Evolutionary conservation across 768 basidiomycete genomes (phyloP).

Genomic region (Termitomyces sp.): DNA sequence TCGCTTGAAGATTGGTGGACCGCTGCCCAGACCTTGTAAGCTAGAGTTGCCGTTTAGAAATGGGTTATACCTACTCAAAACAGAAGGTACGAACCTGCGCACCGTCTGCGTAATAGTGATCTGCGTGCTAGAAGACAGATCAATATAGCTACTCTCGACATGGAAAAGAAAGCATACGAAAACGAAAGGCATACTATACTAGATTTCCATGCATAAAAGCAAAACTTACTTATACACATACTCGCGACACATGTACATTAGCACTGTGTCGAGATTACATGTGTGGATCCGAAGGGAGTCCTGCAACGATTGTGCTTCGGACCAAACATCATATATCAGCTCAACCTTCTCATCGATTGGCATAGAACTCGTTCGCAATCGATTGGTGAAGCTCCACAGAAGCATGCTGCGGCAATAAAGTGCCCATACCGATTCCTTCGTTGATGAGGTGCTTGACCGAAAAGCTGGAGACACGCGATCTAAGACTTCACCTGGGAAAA

Average conservation of each 20-base stretch:
- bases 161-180: conserved; percentile 1
- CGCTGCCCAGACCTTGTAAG: conserved; percentile 49
- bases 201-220: not conserved
- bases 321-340: conserved; percentile 56
- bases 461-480: conserved; percentile 43
- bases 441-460: conserved; percentile 41
- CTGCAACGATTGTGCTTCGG: conserved; percentile 66
- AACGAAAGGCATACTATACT: no score
- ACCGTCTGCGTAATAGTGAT: conserved; percentile 62
- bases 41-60: conserved; percentile 17
- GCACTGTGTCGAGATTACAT: conserved; percentile 66
- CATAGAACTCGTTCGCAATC: conserved; percentile 39
- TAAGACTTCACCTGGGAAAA: conserved; percentile 73
- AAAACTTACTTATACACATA: conserved; percentile 71
- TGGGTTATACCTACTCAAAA: conserved; percentile 13
- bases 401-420: conserved; percentile 81
- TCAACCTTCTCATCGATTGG: conserved; percentile 53
- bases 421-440: conserved; percentile 80
- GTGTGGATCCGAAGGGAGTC: conserved; percentile 63
- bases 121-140: conserved; percentile 43
- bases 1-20: conserved; percentile 57
- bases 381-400: conserved; percentile 70
- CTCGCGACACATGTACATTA: conserved; percentile 67
- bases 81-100: conserved; percentile 49
- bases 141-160: not conserved